These are phyloP conservation scores for Pestalotiopsis sp. DNA, from an alignment of 2,329 filamentous ascomycete species.

Conservation along the genomic window DNA sequence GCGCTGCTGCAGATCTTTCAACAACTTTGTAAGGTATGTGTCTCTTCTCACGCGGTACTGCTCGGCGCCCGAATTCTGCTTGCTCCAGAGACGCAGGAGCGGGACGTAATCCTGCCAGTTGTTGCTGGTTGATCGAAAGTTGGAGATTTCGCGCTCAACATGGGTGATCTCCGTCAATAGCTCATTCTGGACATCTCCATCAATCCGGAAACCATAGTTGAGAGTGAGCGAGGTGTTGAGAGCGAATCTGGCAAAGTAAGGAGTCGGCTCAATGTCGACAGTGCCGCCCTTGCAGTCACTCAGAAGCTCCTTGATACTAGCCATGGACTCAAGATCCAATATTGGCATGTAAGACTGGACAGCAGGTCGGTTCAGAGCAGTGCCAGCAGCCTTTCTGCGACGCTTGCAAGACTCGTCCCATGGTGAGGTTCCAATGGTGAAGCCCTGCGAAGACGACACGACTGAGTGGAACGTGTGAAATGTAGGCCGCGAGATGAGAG, in stretches of 20 bases:
- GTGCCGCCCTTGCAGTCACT: slow-evolving; percentile 58
- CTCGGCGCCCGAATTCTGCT: slow-evolving; percentile 58
- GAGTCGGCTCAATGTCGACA: slow-evolving; percentile 63
- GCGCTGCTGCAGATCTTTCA: slow-evolving; percentile 59
- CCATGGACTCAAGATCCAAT: slow-evolving; percentile 63
- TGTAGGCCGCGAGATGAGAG: slow-evolving; percentile 56
- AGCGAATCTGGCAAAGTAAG: slow-evolving; percentile 67
- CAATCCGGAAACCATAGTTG: slow-evolving; percentile 68
- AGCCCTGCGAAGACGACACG: slow-evolving; percentile 66
- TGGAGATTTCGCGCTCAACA: slow-evolving; percentile 63
- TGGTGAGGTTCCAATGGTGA: slow-evolving; percentile 69
- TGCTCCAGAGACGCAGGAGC: slow-evolving; percentile 59
- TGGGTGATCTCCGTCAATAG: slow-evolving; percentile 66
- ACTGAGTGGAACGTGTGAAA: slow-evolving; percentile 65
- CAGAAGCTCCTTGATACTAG: slow-evolving; percentile 64
- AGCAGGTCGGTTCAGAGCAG: slow-evolving; percentile 66
- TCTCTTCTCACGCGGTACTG: slow-evolving; percentile 64
- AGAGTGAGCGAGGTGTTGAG: slow-evolving; percentile 65
- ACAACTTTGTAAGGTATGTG: slow-evolving; percentile 60
- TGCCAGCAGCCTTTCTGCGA: slow-evolving; percentile 65
- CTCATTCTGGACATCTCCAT: slow-evolving; percentile 55
- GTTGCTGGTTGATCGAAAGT: slow-evolving; percentile 61
- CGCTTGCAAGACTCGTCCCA: slow-evolving; percentile 68
- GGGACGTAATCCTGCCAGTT: slow-evolving; percentile 67
- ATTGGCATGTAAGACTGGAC: slow-evolving; percentile 65